Evolutionary conservation across 768 basidiomycete species (phyloP), one percentile per base, ranked within the genome.

Genomic region (Suillus luteus): DNA sequence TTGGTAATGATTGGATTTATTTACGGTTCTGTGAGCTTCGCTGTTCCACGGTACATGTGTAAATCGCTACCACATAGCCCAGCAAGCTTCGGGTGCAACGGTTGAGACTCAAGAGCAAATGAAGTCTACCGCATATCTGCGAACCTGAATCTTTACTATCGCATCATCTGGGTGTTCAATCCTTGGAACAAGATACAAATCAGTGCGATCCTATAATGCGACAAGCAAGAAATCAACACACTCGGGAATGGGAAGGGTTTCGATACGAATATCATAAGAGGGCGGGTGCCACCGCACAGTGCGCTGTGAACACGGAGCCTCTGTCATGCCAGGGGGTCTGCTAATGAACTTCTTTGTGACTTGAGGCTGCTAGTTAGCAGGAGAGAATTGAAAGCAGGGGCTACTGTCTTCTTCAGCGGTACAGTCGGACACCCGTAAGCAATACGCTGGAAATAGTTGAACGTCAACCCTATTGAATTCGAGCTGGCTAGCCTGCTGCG

Each of bases 11-110:
- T 43, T 24, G 46, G 60, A 33, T 11, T 61, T 66, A 71, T 86
- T 68, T 68, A 89, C 90, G 82, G 78, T 71, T 83, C 78, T 43
- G 79, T 75, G 37, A 85, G 75, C 4, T 77, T 80, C 59, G 78
- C 84, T 59, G 86, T 85, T 1, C 89, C 90, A 54, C 91, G 81
- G 72, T 92, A 93, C 38, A 86, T 71, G 66, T 93, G 92, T 22
- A 91, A 77, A 77, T 92, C 91, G 66, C 89, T 90, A 77, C 86
- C 89, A 69, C 89, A 91, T 11, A 91, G 74, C 22, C 84, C 89
- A 24, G 86, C 84, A 35, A 88, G 81, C 90, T 90, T 66, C 11
- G 54, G 33, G 62, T 55, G 40, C 59, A 31, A 31, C 31, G 31
- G 55, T 62, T 15, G 55, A 38, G 31, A 58, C 6, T 54, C 19